Conservation (phyloP, 306 rosid species). For the Cicer chorassanicum region DNA sequence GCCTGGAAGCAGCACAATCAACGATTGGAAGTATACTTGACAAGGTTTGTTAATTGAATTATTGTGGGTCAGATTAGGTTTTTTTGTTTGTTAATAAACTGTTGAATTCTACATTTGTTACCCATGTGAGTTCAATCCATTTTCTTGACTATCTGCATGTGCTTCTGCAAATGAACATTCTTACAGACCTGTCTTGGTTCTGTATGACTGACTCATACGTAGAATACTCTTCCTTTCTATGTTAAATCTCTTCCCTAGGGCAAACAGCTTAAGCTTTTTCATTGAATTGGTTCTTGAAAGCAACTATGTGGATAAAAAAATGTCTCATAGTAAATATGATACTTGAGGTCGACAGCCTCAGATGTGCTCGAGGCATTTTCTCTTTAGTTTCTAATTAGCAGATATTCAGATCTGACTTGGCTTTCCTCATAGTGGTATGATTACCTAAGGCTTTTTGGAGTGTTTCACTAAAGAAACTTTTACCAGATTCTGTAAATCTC, state of each 20-base stretch:
- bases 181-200: slow-evolving; percentile 7
- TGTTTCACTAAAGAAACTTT: background rate
- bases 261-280: background rate
- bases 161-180: background rate
- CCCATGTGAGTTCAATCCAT: background rate
- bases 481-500: background rate
- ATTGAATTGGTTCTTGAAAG: background rate
- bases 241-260: background rate
- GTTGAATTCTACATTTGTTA: no score
- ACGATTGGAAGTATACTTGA: slow-evolving; percentile 70
- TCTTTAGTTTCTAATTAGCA: background rate
- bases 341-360: background rate
- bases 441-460: background rate
- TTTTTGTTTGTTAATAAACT: background rate
- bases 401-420: background rate
- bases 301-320: background rate
- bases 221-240: background rate
- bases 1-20: slow-evolving; percentile 86
- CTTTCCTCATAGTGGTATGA: background rate
- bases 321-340: background rate
- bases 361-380: background rate
- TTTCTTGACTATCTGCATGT: slow-evolving; percentile 31
- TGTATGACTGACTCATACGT: background rate
- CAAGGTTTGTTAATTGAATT: slow-evolving; percentile 61
- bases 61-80: background rate